Evolutionary conservation across 148 eudicot species (phyloP), one percentile per base, ranked within the genome.

Genomic region (Vaccinium corymbosum): DNA sequence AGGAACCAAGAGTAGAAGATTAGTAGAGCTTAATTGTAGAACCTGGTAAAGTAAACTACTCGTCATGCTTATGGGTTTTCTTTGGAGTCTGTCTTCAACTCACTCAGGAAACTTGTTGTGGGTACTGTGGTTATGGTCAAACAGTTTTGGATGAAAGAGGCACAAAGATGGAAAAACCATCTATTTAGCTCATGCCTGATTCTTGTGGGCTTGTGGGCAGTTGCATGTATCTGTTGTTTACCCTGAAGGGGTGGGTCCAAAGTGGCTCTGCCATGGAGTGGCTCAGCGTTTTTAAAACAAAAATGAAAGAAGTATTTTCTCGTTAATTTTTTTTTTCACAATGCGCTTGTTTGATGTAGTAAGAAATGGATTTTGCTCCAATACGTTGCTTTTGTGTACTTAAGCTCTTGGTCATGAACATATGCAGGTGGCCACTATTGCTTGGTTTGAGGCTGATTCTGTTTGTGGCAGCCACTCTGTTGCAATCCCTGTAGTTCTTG

Each of bases 381-480:
- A 68, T 1, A 61, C 12, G 22, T 71, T 71, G 78, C 49, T 71
- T 71, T 66, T 82, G 11, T 52, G 46, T 82, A 51, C 50, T 82
- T 82, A 20, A 29, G 80, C 53, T 11, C 13, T 59, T 55, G 80
- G 62, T 66, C 78, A 52, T 20, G 38, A 19, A 57, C 82, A 57
- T 79, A 49, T 93, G 87, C 90, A 97, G 99, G 99, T 97, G 74
- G 99, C 98, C 52, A 97, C 98, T 68, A 68, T 97, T 84, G 99
- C 99, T 76, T 97, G 99, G 99, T 94, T 97, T 87, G 99, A 97
- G 89, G 99, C 98, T 78, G 98, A 97, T 89, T 94, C 99, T 84
- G 96, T 97, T 81, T 97, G 99, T 89, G 99, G 99, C n/a, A 94
- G 99, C 85, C 99, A 97, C 7, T 13, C 99, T 78, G 89, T 93